phyloP scores from a whole-genome alignment of 495 filamentous ascomycete genomes.

The Hypoxylon fragiforme region DNA sequence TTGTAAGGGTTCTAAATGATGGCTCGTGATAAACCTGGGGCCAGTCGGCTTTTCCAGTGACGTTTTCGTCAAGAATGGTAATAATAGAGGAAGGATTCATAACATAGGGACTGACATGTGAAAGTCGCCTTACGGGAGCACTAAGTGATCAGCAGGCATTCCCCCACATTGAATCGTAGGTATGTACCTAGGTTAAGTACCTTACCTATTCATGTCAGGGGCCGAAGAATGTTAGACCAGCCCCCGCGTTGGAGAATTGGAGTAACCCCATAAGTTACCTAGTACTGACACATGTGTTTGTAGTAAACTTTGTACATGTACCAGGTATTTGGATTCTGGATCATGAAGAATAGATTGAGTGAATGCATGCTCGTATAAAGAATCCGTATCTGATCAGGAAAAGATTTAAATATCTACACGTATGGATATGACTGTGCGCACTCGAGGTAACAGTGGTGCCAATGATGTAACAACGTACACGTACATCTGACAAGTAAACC shows the following conservation, averaged over 20 bases:
- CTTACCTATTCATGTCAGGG: too few species aligned
- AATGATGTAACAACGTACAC: too few species aligned
- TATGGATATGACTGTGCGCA: too few species aligned
- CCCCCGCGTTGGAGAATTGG: conserved; percentile 27
- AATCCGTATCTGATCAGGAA: too few species aligned
- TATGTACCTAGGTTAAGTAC: too few species aligned
- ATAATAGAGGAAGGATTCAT: neutral
- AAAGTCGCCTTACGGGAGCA: conserved; percentile 13
- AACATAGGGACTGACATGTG: conserved; percentile 23
- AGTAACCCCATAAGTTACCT: conserved; percentile 3
- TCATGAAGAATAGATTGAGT: too few species aligned
- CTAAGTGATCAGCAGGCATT: conserved; percentile 19
- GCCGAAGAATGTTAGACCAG: conserved; percentile 5
- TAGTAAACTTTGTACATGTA: too few species aligned
- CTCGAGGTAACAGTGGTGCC: too few species aligned
- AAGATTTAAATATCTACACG: too few species aligned
- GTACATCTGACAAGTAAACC: too few species aligned
- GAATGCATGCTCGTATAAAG: too few species aligned
- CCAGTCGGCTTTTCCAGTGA: conserved; percentile 31
- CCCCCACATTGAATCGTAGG: conserved; percentile 17
- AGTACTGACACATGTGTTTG: neutral
- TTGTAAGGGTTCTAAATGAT: conserved; percentile 28
- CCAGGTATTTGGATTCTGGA: too few species aligned
- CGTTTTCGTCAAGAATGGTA: conserved; percentile 25
- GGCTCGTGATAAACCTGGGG: conserved; percentile 23